Evolutionary conservation across 768 basidiomycete species (phyloP), one percentile per base, ranked within the genome.

Genomic region (Naganishia friedmannii): DNA sequence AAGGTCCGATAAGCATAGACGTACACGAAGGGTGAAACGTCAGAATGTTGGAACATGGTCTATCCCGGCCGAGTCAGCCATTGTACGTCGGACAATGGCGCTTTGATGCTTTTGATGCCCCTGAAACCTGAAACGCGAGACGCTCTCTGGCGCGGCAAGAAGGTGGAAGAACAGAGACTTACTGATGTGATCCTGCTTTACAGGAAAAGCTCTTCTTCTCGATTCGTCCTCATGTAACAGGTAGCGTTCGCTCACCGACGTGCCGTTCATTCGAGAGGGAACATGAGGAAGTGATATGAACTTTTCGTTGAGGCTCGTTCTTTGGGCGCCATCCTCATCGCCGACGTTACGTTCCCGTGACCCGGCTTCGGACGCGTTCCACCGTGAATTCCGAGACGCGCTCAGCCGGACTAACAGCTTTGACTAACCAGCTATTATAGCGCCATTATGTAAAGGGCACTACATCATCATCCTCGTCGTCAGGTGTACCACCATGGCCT

Each of bases 241-340:
- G 12, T 37, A 37, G 6, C 17, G 31, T 29, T n/a, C 15, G 53
- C 17, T 17, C 12, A 5, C 55, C 45, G 19, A 34, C 32, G 55
- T 57, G 55, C 26, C 21, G 13, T 31, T 57, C 55, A 57, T 31
- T 34, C 55, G 34, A 57, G 19, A 12, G 17, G 31, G 55, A 57
- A 57, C 55, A 57, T 57, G 55, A 57, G 29, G 29, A 57, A 37
- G 34, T 37, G 26, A n/a, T 31, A 57, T 57, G 51, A 26, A n/a
- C 26, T 28, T 28, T 54, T n/a, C 31, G 9, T 31, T 34, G 28
- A 31, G 23, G 9, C 34, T 37, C 34, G 34, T 37, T 37, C 34
- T 37, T 37, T 37, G 34, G 34, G 34, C 12, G 34, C 34, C 34
- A 37, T 37, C 4, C 4, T 21, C 45, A 46, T 46, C 45, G 15